These are phyloP conservation scores for Fusarium goolgardi DNA, from an alignment of 2,329 filamentous ascomycete genomes.

Conservation along the genomic window DNA sequence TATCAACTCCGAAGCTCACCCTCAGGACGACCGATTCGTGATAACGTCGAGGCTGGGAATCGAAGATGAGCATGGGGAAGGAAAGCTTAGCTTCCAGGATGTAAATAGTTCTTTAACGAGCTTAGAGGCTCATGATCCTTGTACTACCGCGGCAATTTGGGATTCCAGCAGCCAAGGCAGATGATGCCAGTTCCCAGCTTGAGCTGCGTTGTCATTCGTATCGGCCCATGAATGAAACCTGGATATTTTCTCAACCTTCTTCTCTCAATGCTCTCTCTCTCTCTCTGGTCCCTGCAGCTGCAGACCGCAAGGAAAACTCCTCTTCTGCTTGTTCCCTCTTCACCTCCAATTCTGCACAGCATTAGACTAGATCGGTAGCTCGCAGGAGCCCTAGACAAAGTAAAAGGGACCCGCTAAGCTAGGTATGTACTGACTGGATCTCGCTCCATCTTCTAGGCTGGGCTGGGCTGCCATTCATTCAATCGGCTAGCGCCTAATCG, in stretches of 20 bases:
- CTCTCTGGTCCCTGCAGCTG: slow-evolving; percentile 24
- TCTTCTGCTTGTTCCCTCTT: slow-evolving; percentile 9
- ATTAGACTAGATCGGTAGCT: slow-evolving; percentile 53
- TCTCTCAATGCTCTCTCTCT: slow-evolving; percentile 4
- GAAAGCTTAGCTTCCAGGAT: slow-evolving; percentile 17
- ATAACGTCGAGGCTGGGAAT: slow-evolving; percentile 36
- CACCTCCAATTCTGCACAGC: slow-evolving; percentile 45
- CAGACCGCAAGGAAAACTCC: slow-evolving; percentile 24
- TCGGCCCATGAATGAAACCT: slow-evolving; percentile 29
- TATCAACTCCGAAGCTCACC: slow-evolving; percentile 19
- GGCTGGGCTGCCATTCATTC: slow-evolving; percentile 17
- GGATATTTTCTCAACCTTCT: slow-evolving; percentile 21
- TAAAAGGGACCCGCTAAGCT: slow-evolving; percentile 37
- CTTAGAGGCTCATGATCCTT: slow-evolving; percentile 35
- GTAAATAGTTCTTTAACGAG: slow-evolving; percentile 16
- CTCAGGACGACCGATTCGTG: slow-evolving; percentile 2
- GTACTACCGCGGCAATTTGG: slow-evolving; percentile 8
- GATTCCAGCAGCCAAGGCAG: slow-evolving; percentile 2
- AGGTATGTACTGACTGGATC: slow-evolving; percentile 1
- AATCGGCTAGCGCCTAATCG: slow-evolving; percentile 40
- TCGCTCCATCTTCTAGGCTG: slow-evolving; percentile 3
- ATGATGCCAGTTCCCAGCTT: slow-evolving; percentile 24
- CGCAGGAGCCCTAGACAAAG: slow-evolving; percentile 44
- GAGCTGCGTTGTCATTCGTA: slow-evolving; percentile 17
- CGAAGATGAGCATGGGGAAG: slow-evolving; percentile 12